Conservation (phyloP, 2,329 filamentous ascomycete species). For the Sclerotinia subarctica region DNA sequence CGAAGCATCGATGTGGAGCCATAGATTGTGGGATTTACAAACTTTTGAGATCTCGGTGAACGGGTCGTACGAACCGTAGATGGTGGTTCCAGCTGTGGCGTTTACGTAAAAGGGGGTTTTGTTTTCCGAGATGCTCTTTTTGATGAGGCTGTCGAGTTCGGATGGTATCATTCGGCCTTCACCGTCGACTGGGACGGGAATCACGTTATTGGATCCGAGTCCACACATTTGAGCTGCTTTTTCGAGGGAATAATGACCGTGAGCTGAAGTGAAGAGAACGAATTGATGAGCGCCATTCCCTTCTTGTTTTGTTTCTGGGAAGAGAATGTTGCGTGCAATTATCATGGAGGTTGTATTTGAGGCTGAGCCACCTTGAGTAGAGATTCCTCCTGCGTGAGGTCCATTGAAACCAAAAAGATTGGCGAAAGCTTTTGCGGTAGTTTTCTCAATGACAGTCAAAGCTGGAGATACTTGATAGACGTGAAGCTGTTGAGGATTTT, state of each 20-base stretch:
- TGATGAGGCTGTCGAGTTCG: conserved; percentile 61
- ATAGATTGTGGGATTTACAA: conserved; percentile 69
- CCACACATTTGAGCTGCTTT: conserved; percentile 92
- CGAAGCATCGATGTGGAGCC: conserved; percentile 89
- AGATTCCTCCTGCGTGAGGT: conserved; percentile 63
- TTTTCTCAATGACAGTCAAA: conserved; percentile 82
- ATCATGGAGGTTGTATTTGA: conserved; percentile 85
- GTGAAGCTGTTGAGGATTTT: conserved; percentile 56
- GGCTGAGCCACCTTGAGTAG: conserved; percentile 74
- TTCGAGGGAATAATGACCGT: conserved; percentile 92
- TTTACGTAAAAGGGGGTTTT: conserved; percentile 92
- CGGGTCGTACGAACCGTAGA: conserved; percentile 84
- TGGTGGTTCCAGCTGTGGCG: conserved; percentile 90
- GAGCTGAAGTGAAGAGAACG: conserved; percentile 80
- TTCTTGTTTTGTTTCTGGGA: conserved; percentile 68
- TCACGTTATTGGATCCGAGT: conserved; percentile 71
- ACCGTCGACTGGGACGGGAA: conserved; percentile 69
- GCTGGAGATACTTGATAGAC: conserved; percentile 93
- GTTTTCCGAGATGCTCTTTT: conserved; percentile 60
- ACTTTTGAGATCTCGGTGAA: conserved; percentile 67
- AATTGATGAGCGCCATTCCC: conserved; percentile 68
- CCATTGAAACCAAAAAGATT: conserved; percentile 72
- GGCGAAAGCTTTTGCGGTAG: conserved; percentile 70
- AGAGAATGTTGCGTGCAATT: conserved; percentile 82
- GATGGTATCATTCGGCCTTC: conserved; percentile 67